Conservation (phyloP, 2,329 filamentous ascomycete species). For the Arthrobotrys sphaeroides region DNA sequence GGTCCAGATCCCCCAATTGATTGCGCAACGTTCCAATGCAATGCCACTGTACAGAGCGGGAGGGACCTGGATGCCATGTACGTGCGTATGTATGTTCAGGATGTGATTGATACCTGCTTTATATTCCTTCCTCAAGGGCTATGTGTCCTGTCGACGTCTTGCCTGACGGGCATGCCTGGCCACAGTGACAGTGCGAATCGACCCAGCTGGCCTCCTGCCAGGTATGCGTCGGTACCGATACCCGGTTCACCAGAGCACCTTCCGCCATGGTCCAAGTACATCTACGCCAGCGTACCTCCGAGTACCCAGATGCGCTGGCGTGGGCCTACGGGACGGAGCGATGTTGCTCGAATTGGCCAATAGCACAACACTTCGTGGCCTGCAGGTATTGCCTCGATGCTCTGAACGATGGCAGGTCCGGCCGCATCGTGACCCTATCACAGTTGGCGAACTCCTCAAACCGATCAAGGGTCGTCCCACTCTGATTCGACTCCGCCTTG, state of each 20-base stretch:
- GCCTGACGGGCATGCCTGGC: not conserved
- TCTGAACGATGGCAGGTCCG: slow-evolving; percentile 44
- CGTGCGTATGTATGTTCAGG: slow-evolving; percentile 20
- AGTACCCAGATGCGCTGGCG: slow-evolving; percentile 46
- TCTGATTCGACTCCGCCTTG: slow-evolving; percentile 54
- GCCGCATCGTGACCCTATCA: slow-evolving; percentile 50
- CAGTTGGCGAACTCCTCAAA: slow-evolving; percentile 41
- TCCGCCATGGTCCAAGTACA: not conserved
- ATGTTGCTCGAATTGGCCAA: slow-evolving; percentile 52
- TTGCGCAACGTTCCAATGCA: slow-evolving; percentile 46
- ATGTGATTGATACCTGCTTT: slow-evolving; percentile 18
- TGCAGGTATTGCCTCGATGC: slow-evolving; percentile 53
- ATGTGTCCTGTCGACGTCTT: slow-evolving; percentile 19
- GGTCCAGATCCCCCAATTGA: slow-evolving; percentile 29
- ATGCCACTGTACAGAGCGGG: slow-evolving; percentile 34
- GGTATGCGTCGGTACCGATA: not conserved
- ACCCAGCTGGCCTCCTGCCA: no score
- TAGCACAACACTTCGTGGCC: slow-evolving; percentile 54
- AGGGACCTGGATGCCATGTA: slow-evolving; percentile 21
- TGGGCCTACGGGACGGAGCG: slow-evolving; percentile 53
- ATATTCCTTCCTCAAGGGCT: not conserved
- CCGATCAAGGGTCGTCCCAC: slow-evolving; percentile 51
- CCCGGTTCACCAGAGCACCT: not conserved
- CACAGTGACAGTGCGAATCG: not conserved
- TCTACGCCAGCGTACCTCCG: not conserved